Base-by-base conservation (phyloP, 371 early-diverging fungal species). In the Syncephalastrum monosporum region DNA sequence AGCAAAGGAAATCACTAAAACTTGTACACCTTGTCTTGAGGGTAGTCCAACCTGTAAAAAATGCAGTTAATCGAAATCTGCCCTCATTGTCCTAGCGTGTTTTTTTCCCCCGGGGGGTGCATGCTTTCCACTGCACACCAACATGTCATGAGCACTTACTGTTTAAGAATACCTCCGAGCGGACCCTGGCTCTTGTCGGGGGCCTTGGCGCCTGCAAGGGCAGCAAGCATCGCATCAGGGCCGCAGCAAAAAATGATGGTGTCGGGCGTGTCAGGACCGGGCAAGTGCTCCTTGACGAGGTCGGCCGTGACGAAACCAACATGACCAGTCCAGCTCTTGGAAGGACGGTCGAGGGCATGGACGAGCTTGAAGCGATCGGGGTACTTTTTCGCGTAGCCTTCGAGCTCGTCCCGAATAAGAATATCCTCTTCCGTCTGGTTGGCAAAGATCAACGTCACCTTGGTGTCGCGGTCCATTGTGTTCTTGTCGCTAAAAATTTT, bases 401-500 rank as follows among this genome's bases (percentile, higher is more conserved):
- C 92, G 19, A 99, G 71, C 59, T 93, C 91, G 3, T 86, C 70
- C 65, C 81, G 82, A 50, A 96, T 74, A 21, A 97, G 73, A 49
- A 97, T 93, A 71, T 98, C 98, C 3, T 86, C 75, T 57, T 90
- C 88, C 4, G 93, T 83, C 46, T 81, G 81, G 75, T 94, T 97
- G 55, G 88, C 95, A 68, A 91, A 96, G 60, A 98, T 73, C 51
- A 99, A 81, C 47, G 87, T 81, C 63, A 97, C 74, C 73, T 89
- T 88, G 62, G 96, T 95, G 61, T 81, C 83, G 76, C 93, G 91
- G 6, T 72, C 69, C 1, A 52, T 57, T 3, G 57, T 51, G 29
- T 70, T 67, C 14, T 90, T 87, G 67, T 91, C 82, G 42, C 73
- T 61, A 57, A 91, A 81, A 25, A 91, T 79, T 47, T 82, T 76